Percentiles rank a stretch among this genome's conserved stretches.
Conservation (phyloP, 805 yeast genomes). For the Torulaspora franciscae region DNA sequence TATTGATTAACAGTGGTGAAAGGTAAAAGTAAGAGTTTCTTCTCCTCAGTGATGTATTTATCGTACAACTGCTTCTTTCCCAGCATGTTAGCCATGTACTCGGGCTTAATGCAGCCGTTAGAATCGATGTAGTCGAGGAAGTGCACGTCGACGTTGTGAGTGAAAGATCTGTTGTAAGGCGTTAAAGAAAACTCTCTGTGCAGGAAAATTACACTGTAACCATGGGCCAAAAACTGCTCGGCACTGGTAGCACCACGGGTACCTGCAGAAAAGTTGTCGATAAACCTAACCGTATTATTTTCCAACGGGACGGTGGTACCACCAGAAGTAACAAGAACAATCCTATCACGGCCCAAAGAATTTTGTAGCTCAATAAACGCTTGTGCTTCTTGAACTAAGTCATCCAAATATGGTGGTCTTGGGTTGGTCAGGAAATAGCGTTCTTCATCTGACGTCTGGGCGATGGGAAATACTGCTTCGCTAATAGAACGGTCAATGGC, state of each 20-base stretch:
- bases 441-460: constrained; percentile 64
- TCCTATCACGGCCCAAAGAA: constrained; percentile 40
- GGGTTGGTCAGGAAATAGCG: constrained; percentile 65
- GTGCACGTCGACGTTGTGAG: constrained; percentile 70
- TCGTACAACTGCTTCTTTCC: constrained; percentile 45
- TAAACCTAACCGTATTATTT: constrained; percentile 92
- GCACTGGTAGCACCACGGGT: constrained; percentile 97
- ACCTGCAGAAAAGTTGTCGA: constrained; percentile 96
- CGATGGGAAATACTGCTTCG: constrained; percentile 62
- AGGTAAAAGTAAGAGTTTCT: constrained; percentile 55
- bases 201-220: constrained; percentile 87
- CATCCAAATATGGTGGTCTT: constrained; percentile 69
- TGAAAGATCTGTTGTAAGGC: constrained; percentile 88
- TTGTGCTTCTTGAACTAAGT: constrained; percentile 51
- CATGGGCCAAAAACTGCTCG: constrained; percentile 78
- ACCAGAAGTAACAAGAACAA: constrained; percentile 88
- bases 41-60: constrained; percentile 27
- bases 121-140: constrained; percentile 77
- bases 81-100: constrained; percentile 58
- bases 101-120: constrained; percentile 53
- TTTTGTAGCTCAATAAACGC: constrained; percentile 59
- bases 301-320: constrained; percentile 98
- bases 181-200: constrained; percentile 88
- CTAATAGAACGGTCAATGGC: constrained; percentile 80
- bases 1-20: constrained; percentile 95